These are phyloP conservation scores for Aspergillus hortae DNA, from an alignment of 2,329 filamentous ascomycete genomes.

Conservation along the genomic window DNA sequence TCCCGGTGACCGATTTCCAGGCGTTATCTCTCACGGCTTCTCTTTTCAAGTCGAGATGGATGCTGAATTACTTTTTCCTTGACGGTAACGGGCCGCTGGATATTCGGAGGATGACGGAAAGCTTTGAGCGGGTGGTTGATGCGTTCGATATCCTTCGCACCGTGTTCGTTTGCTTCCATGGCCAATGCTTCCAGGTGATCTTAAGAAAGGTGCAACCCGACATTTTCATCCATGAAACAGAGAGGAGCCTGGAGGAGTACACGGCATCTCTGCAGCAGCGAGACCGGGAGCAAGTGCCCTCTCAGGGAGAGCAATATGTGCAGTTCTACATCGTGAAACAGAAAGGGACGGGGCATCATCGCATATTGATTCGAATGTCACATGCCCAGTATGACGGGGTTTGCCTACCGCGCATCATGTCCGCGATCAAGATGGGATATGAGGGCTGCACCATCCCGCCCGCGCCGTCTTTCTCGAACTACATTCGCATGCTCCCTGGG, in stretches of 20 bases:
- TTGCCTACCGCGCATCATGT: conserved; percentile 60
- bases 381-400: conserved; percentile 70
- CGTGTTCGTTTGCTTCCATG: conserved; percentile 56
- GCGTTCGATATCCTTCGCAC: conserved; percentile 64
- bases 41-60: conserved; percentile 39
- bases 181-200: conserved; percentile 55
- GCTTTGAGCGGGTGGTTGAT: conserved; percentile 51
- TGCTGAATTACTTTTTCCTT: conserved; percentile 56
- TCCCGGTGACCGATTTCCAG: conserved; percentile 54
- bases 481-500: conserved; percentile 40
- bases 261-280: conserved; percentile 52
- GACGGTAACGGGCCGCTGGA: conserved; percentile 45
- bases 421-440: conserved; percentile 57
- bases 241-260: conserved; percentile 51
- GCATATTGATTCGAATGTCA: conserved; percentile 59
- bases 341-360: conserved; percentile 39
- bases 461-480: conserved; percentile 45
- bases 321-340: conserved; percentile 56
- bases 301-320: conserved; percentile 58
- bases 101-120: conserved; percentile 44
- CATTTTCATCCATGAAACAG: conserved; percentile 53
- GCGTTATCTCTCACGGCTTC: conserved; percentile 35
- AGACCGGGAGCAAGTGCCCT: conserved; percentile 55
- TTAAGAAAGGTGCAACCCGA: conserved; percentile 52
- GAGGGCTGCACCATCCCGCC: conserved; percentile 37